A percentile compares a stretch with the other conserved stretches of the same genome.
These are phyloP conservation scores for Rhizopus sp. DNA, from an alignment of 371 early-diverging fungal genomes.

Conservation along the genomic window DNA sequence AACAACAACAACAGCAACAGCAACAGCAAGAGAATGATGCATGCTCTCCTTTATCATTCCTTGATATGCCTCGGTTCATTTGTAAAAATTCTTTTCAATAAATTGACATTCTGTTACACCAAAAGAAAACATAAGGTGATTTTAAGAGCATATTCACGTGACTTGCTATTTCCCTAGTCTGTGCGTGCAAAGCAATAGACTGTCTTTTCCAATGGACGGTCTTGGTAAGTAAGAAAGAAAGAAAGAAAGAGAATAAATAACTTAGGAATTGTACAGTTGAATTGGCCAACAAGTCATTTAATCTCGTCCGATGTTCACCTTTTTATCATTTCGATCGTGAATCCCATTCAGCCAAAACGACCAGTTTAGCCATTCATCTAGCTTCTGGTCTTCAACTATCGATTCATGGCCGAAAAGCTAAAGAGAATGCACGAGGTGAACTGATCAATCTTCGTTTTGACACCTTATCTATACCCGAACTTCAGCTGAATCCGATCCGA, in stretches of 20 bases:
- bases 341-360: not conserved
- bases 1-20: not conserved
- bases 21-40: too few relatives aligned
- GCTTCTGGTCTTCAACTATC: not conserved
- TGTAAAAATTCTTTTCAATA: too few relatives aligned
- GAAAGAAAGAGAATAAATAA: not conserved
- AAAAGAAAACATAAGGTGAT: too few relatives aligned
- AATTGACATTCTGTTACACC: too few relatives aligned
- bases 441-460: not conserved
- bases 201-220: not conserved
- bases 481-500: not conserved
- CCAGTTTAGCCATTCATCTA: not conserved
- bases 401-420: not conserved
- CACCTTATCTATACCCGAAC: not conserved
- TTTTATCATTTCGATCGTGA: not conserved
- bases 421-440: not conserved
- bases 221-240: not conserved
- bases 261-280: not conserved
- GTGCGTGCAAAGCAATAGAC: too few relatives aligned
- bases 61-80: too few relatives aligned
- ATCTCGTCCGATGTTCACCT: not conserved
- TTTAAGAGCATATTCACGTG: too few relatives aligned
- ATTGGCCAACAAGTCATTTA: conserved; percentile 1
- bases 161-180: too few relatives aligned
- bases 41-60: too few relatives aligned